Conservation (phyloP, 129 eudicot genomes). For the Oenanthe sinensis region DNA sequence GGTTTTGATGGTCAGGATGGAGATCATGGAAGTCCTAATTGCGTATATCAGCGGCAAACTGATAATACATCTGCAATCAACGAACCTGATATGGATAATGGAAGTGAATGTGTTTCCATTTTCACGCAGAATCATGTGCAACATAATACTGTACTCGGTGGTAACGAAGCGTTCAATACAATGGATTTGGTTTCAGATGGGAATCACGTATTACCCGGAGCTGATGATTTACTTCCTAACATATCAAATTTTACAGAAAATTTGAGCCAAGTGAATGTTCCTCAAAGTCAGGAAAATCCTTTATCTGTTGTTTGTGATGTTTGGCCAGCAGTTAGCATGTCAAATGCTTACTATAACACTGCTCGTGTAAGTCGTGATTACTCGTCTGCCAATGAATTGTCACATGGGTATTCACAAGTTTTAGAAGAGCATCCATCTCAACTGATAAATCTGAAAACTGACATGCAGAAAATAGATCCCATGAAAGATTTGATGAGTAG, state of each 20-base stretch:
- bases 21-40: conserved; percentile 18
- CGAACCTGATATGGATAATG: conserved; percentile 16
- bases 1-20: conserved; percentile 33
- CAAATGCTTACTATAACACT: conserved; percentile 36
- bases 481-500: conserved; percentile 27
- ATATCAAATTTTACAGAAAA: conserved; percentile 31
- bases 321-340: conserved; percentile 53
- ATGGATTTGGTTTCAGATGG: conserved; percentile 29
- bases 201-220: conserved; percentile 19
- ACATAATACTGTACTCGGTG: conserved; percentile 18
- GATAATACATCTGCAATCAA: conserved; percentile 18
- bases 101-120: conserved; percentile 19
- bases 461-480: conserved; percentile 25
- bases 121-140: conserved; percentile 28
- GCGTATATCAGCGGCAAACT: conserved; percentile 17
- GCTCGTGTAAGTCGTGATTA: conserved; percentile 34
- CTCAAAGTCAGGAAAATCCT: conserved; percentile 28
- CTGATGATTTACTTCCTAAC: conserved; percentile 23
- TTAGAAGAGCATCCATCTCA: conserved; percentile 22
- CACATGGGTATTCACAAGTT: conserved; percentile 41
- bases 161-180: conserved; percentile 22
- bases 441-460: conserved; percentile 34
- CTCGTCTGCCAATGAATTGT: conserved; percentile 31
- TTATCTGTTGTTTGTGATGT: conserved; percentile 33
- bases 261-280: conserved; percentile 26